Conservation (phyloP, 345 rosid species). For the Garcia nutans region DNA sequence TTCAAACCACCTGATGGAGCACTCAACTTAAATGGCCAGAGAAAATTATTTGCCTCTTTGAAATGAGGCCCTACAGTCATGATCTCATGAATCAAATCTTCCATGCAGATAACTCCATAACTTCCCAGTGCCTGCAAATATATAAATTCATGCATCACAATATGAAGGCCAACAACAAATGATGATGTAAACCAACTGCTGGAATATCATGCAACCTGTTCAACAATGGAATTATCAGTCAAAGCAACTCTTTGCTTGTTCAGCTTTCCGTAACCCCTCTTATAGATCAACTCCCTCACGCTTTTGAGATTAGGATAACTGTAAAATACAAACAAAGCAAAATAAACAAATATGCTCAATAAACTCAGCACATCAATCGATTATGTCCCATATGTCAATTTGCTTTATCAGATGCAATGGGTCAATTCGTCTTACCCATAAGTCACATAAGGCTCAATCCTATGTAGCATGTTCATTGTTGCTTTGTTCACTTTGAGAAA, state of each 20-base stretch:
- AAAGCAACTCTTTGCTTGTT: constrained; percentile 59
- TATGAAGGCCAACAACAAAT: background rate
- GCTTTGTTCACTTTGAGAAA: constrained; percentile 76
- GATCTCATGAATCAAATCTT: constrained; percentile 84
- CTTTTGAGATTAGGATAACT: constrained; percentile 86
- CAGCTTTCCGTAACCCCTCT: constrained; percentile 75
- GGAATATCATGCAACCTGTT: constrained; percentile 38
- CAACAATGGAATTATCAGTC: constrained; percentile 65
- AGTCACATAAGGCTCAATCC: constrained; percentile 86
- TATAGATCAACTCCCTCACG: constrained; percentile 73
- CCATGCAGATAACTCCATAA: constrained; percentile 65
- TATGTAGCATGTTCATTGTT: constrained; percentile 68
- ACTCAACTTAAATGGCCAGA: constrained; percentile 81
- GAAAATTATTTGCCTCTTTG: constrained; percentile 81
- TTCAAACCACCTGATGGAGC: constrained; percentile 78
- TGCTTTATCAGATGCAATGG: background rate
- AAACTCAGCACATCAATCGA: background rate
- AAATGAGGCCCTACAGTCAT: constrained; percentile 87
- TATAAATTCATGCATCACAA: background rate
- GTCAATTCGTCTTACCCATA: constrained; percentile 52
- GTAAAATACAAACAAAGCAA: background rate
- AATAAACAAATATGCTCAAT: background rate
- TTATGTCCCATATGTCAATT: background rate
- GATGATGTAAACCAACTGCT: background rate
- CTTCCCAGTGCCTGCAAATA: constrained; percentile 60